Conservation (phyloP, 2,329 filamentous ascomycete genomes). For the Gyromitra esculenta region DNA sequence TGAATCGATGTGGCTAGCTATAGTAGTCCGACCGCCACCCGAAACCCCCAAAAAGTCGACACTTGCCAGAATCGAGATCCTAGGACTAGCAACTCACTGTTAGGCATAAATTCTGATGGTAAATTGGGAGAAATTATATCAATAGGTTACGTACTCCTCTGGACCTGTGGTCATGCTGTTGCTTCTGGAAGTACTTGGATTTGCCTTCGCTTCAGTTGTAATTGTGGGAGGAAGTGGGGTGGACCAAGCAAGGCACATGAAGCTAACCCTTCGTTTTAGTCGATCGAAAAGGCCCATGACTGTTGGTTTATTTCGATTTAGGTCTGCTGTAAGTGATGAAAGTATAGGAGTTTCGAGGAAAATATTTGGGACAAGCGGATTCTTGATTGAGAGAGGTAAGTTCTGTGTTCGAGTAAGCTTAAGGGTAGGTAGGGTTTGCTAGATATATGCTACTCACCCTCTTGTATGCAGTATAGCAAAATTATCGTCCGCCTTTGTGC, state of each 20-base stretch:
- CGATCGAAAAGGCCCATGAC: slow-evolving; percentile 34
- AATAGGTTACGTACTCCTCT: background rate
- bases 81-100: background rate
- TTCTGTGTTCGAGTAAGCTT: background rate
- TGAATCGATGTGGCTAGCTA: background rate
- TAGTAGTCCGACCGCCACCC: background rate
- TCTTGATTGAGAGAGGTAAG: background rate
- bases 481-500: background rate
- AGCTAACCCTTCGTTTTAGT: slow-evolving; percentile 31
- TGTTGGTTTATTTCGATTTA: slow-evolving; percentile 3
- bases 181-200: background rate
- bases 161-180: background rate
- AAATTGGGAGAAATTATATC: background rate
- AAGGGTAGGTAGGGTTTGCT: slow-evolving; percentile 2
- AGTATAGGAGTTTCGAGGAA: background rate
- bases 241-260: slow-evolving; percentile 31
- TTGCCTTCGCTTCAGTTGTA: background rate
- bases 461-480: slow-evolving; percentile 5
- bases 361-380: background rate
- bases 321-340: background rate
- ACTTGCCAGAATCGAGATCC: slow-evolving; percentile 5
- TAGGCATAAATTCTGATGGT: background rate
- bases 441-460: slow-evolving; percentile 10
- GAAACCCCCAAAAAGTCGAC: background rate
- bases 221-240: background rate